Conservation (phyloP, 2,329 filamentous ascomycete genomes). For the Nannizziopsis barbatae region DNA sequence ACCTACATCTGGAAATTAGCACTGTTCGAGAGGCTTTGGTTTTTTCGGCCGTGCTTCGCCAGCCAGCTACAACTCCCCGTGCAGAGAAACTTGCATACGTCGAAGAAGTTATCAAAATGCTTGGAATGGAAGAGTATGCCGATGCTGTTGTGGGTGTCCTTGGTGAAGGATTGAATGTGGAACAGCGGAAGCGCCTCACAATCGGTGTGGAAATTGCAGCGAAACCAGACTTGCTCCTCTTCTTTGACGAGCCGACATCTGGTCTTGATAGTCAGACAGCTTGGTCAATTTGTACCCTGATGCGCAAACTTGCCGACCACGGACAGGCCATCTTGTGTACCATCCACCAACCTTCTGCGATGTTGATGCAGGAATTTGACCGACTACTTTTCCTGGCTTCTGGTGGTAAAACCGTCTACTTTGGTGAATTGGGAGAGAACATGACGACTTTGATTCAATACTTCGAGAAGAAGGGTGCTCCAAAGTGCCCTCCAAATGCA, state of each 20-base stretch:
- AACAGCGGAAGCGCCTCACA: slow-evolving; percentile 65
- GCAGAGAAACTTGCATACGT: slow-evolving; percentile 79
- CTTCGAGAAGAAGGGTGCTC: slow-evolving; percentile 57
- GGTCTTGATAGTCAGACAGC: slow-evolving; percentile 89
- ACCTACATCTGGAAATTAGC: slow-evolving; percentile 72
- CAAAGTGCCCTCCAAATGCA: slow-evolving; percentile 48
- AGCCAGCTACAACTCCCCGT: slow-evolving; percentile 59
- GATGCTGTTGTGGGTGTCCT: slow-evolving; percentile 84
- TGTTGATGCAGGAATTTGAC: slow-evolving; percentile 81
- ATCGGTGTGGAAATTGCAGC: slow-evolving; percentile 92
- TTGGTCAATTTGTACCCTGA: slow-evolving; percentile 78
- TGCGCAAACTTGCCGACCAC: slow-evolving; percentile 79
- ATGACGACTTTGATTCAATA: slow-evolving; percentile 49
- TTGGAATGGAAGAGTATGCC: slow-evolving; percentile 84
- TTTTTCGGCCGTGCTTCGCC: slow-evolving; percentile 77
- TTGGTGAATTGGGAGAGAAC: slow-evolving; percentile 54
- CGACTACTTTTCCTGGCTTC: slow-evolving; percentile 52
- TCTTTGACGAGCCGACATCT: slow-evolving; percentile 90
- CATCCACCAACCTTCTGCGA: slow-evolving; percentile 92
- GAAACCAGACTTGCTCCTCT: slow-evolving; percentile 78
- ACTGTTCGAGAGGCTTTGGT: slow-evolving; percentile 81
- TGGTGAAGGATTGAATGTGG: slow-evolving; percentile 58
- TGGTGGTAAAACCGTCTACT: slow-evolving; percentile 58
- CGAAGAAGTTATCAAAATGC: slow-evolving; percentile 77
- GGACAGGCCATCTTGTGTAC: slow-evolving; percentile 90